Evolutionary conservation across 495 filamentous ascomycete species (phyloP).

Genomic region (Alectoria sarmentosa): DNA sequence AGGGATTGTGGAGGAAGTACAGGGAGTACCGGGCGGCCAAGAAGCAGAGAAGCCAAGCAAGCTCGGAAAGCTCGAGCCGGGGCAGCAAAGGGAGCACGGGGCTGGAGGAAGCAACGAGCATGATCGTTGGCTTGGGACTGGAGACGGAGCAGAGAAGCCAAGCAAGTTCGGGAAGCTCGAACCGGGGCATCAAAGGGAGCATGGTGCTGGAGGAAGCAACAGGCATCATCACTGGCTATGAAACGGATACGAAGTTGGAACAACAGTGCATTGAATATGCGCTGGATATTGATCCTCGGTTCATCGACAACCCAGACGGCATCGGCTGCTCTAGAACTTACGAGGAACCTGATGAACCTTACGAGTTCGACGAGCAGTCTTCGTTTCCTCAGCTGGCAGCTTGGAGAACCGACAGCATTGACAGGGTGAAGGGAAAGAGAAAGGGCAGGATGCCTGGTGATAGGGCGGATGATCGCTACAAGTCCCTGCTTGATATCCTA

Average conservation of each 20-base stretch:
- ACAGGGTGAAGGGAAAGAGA: slow-evolving; percentile 3
- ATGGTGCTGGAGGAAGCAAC: neutral
- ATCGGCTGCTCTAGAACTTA: slow-evolving; percentile 12
- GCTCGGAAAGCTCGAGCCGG: neutral
- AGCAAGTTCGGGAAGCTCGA: neutral
- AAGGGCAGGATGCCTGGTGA: slow-evolving; percentile 7
- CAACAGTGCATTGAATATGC: neutral
- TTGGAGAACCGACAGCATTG: neutral
- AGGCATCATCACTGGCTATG: neutral
- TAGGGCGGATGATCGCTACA: neutral
- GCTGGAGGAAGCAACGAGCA: neutral
- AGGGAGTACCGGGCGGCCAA: neutral
- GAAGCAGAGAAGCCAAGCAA: neutral
- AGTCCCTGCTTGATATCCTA: neutral
- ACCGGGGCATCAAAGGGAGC: neutral
- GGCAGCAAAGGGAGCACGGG: neutral
- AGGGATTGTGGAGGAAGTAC: neutral
- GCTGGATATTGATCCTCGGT: neutral
- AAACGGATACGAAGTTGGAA: neutral
- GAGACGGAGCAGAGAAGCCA: neutral
- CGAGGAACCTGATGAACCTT: neutral
- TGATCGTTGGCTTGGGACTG: slow-evolving; percentile 2
- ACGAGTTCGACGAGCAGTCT: neutral
- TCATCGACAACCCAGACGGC: slow-evolving; percentile 8
- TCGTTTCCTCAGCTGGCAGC: neutral